Conservation (phyloP, 2,329 filamentous ascomycete species). For the Thermothelomyces thermophilus region DNA sequence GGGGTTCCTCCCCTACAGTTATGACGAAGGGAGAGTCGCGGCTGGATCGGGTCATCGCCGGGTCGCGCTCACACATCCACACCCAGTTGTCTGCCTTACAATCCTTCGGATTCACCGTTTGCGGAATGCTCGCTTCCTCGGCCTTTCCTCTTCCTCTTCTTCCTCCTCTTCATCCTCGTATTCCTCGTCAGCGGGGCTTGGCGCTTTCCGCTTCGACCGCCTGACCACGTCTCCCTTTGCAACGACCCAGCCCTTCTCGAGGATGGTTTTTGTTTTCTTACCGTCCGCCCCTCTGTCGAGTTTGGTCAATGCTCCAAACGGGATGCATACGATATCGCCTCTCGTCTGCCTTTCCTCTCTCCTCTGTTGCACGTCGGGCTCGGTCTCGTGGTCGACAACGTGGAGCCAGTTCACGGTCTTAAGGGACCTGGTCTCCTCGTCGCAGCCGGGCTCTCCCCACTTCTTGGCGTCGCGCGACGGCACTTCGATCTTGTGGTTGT, state of each 20-base stretch:
- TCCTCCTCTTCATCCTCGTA: too few relatives aligned
- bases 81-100: too few relatives aligned
- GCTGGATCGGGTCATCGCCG: neutral
- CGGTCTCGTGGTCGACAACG: conserved; percentile 1
- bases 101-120: too few relatives aligned
- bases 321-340: conserved; percentile 4
- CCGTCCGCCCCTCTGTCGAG: neutral
- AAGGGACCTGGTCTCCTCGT: neutral
- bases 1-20: too few relatives aligned
- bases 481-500: conserved; percentile 12
- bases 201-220: conserved; percentile 1
- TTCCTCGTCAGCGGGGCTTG: too few relatives aligned
- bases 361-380: neutral
- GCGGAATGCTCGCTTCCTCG: neutral
- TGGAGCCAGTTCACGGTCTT: neutral
- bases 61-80: neutral
- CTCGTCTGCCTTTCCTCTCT: neutral
- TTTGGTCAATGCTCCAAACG: conserved; percentile 12
- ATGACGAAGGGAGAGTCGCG: too few relatives aligned
- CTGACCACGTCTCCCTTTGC: neutral
- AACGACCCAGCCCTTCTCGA: conserved; percentile 14
- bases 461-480: conserved; percentile 6
- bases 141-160: neutral
- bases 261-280: conserved; percentile 1
- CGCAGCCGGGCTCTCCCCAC: conserved; percentile 11